Base-by-base conservation (phyloP, 2,329 filamentous ascomycete genomes). In the Cytospora piceicola region DNA sequence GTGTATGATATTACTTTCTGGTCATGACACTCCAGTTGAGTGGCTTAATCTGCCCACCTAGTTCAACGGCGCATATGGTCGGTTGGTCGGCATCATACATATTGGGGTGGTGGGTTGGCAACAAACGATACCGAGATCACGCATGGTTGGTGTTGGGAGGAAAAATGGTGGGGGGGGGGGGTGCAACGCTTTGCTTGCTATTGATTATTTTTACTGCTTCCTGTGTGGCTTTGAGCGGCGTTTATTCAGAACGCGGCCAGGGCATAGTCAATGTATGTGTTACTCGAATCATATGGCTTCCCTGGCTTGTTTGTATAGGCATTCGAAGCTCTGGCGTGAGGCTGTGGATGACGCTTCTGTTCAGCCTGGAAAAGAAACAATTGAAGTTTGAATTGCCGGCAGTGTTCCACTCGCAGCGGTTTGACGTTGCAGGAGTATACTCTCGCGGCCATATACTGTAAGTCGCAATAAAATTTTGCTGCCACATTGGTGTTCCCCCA, bases 111-210 rank as follows among this genome's bases (percentile, higher is more conserved):
- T 36, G 51, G 54, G 61, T 29, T 15, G 11, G 34, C 58, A 53
- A 42, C 20, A 24, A 29, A 58, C 36, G 15, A 32, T 53, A 58
- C 22, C 54, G 29, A 42, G n/a, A 60, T 46, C n/a, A 63, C 36
- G 60, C 64, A 66, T 66, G 60, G 55, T 63, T 63, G 64, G 60
- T 66, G 64, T 63, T 66, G 49, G 53, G 39, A 46, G 54, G 14
- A 52, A 29, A 30, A 27, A 36, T 34, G 42, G 30, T 22, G n/a
- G 8, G n/a, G 15, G 24, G 22, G 57, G 15, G 24, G 36, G n/a
- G 39, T 32, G 39, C 39, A n/a, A 49, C 46, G n/a, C 15, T 49
- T 14, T 49, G 29, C 22, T n/a, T 24, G 59, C 67, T 68, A 34
- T 55, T 46, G 36, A 20, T 34, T 54, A 27, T 57, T 62, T 12